These are phyloP conservation scores for Lentinula raphanica DNA, from an alignment of 768 basidiomycete genomes.

Conservation along the genomic window DNA sequence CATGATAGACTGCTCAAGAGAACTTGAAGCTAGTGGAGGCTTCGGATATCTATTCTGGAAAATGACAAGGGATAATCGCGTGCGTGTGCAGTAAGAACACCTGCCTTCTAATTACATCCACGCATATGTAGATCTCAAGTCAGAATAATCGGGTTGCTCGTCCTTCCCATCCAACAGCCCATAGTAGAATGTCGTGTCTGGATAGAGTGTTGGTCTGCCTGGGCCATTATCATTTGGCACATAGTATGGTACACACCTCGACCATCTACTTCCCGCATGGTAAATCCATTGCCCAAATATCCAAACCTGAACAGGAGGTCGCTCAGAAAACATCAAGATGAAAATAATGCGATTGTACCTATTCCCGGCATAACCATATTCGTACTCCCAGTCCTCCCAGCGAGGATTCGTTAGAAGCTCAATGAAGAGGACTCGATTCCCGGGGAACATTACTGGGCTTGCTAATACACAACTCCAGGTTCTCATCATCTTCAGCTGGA, in stretches of 20 bases:
- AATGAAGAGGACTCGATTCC: conserved; percentile 19
- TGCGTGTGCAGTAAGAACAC: too few species aligned
- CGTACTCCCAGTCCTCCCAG: conserved; percentile 22
- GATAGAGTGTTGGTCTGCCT: too few species aligned
- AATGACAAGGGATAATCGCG: too few species aligned
- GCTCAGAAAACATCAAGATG: too few species aligned
- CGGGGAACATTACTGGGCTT: conserved; percentile 18
- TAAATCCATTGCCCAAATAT: conserved; percentile 17
- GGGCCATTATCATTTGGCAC: background rate
- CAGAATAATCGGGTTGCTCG: conserved; percentile 17
- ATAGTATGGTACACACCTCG: conserved; percentile 10
- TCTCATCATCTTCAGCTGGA: too few species aligned
- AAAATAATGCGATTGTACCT: too few species aligned
- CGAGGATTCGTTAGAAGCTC: conserved; percentile 18
- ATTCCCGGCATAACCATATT: conserved; percentile 18
- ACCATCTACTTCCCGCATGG: conserved; percentile 16
- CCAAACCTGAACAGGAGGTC: conserved; percentile 11
- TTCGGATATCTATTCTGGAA: too few species aligned
- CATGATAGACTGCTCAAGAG: background rate
- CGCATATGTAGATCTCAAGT: conserved; percentile 9
- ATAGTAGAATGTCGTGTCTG: conserved; percentile 21
- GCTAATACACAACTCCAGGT: conserved; percentile 8
- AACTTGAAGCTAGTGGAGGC: too few species aligned
- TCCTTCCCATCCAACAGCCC: conserved; percentile 19
- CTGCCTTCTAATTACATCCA: background rate